These are phyloP conservation scores for Teratosphaeriaceae sp. DNA, from an alignment of 2,329 filamentous ascomycete genomes.

Conservation along the genomic window DNA sequence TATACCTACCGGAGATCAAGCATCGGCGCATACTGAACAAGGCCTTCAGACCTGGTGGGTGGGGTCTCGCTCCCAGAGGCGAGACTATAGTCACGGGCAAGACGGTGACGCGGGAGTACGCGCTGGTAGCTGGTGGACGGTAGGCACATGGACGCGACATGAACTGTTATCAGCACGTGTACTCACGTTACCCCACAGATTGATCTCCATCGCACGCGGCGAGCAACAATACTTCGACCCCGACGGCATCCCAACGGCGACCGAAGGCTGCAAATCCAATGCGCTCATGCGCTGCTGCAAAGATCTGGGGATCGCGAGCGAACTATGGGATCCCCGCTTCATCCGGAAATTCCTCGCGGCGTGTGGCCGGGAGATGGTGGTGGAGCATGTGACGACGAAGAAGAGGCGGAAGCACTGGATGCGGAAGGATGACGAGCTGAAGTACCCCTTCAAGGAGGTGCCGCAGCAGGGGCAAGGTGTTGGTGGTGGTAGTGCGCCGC, in stretches of 20 bases:
- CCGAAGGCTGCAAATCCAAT: constrained; percentile 96
- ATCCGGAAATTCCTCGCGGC: constrained; percentile 74
- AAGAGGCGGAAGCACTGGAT: constrained; percentile 84
- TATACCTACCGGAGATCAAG: constrained; percentile 97
- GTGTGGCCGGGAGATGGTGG: constrained; percentile 74
- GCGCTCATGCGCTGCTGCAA: constrained; percentile 98
- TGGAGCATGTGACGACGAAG: constrained; percentile 80
- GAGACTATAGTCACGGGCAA: constrained; percentile 80
- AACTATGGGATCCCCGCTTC: constrained; percentile 93
- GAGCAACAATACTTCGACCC: constrained; percentile 90
- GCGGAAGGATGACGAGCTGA: constrained; percentile 72
- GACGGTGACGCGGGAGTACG: constrained; percentile 83
- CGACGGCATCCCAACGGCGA: constrained; percentile 86
- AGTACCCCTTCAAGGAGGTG: constrained; percentile 55
- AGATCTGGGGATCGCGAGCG: constrained; percentile 87
- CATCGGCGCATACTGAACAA: constrained; percentile 84
- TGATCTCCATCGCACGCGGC: constrained; percentile 86
- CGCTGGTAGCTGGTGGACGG: constrained; percentile 81
- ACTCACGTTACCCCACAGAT: constrained; percentile 45
- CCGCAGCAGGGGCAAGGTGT: not conserved
- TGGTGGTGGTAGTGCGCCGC: no score
- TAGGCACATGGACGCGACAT: no score
- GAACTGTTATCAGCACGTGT: no score
- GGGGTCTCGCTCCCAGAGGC: constrained; percentile 84
- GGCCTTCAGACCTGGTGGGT: constrained; percentile 90